These are phyloP conservation scores for Yamadazyma friedrichii DNA, from an alignment of 1,139 yeast genomes.

Conservation along the genomic window DNA sequence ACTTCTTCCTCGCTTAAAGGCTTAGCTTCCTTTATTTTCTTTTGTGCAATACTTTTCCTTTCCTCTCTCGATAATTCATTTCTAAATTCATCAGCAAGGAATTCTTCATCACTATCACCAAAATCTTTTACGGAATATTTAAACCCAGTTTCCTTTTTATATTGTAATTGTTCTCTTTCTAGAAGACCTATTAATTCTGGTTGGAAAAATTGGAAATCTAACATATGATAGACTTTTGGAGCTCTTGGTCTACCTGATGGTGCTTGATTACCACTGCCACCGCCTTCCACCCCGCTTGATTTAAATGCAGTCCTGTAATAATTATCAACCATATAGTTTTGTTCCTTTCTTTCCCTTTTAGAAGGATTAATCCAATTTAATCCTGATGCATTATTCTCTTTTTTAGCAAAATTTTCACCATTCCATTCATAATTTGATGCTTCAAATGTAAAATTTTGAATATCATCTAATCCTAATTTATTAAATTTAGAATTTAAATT, in stretches of 20 bases:
- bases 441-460: slow-evolving; percentile 86
- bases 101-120: slow-evolving; percentile 56
- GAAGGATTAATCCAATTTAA: slow-evolving; percentile 84
- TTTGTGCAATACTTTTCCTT: slow-evolving; percentile 54
- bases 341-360: slow-evolving; percentile 87
- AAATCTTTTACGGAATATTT: slow-evolving; percentile 58
- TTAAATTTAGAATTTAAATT: slow-evolving; percentile 76
- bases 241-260: slow-evolving; percentile 47
- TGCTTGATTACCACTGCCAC: slow-evolving; percentile 13
- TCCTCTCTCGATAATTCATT: slow-evolving; percentile 40
- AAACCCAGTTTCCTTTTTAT: slow-evolving; percentile 70
- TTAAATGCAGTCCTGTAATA: slow-evolving; percentile 80
- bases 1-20: slow-evolving; percentile 80
- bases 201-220: slow-evolving; percentile 89
- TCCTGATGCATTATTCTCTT: slow-evolving; percentile 39
- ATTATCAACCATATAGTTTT: slow-evolving; percentile 81
- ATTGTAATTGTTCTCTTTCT: slow-evolving; percentile 75
- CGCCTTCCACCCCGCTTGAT: slow-evolving; percentile 19
- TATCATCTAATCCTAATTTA: slow-evolving; percentile 83
- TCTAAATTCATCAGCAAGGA: slow-evolving; percentile 49
- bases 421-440: slow-evolving; percentile 96
- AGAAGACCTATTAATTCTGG: slow-evolving; percentile 60
- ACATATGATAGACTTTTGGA: slow-evolving; percentile 70
- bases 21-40: slow-evolving; percentile 63
- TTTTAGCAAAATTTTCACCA: slow-evolving; percentile 87